Evolutionary conservation across 2,329 filamentous ascomycete species (phyloP).

Genomic region (Ceratocystis colombiana): DNA sequence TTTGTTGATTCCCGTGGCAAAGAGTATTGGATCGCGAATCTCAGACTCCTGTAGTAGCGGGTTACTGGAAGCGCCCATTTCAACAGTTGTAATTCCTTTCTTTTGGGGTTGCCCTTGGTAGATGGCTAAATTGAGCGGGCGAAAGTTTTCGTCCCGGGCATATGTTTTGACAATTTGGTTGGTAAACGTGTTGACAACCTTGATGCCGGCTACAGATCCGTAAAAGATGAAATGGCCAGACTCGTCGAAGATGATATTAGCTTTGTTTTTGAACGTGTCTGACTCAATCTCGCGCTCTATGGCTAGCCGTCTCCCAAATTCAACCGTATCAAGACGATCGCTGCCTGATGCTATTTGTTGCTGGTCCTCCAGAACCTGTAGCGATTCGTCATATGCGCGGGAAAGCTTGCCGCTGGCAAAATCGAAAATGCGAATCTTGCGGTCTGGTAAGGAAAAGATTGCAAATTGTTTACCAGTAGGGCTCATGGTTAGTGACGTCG

Average conservation of each 20-base stretch:
- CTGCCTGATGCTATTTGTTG: conserved; percentile 82
- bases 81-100: conserved; percentile 84
- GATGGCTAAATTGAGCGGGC: conserved; percentile 69
- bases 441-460: conserved; percentile 82
- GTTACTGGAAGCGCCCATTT: conserved; percentile 93
- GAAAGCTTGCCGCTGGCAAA: conserved; percentile 81
- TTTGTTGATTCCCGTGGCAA: conserved; percentile 75
- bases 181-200: conserved; percentile 91
- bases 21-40: conserved; percentile 76
- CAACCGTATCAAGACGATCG: conserved; percentile 74
- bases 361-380: conserved; percentile 83
- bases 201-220: conserved; percentile 81
- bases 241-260: conserved; percentile 90
- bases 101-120: conserved; percentile 95
- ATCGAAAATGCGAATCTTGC: conserved; percentile 87
- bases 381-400: conserved; percentile 88
- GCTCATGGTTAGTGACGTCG: conserved; percentile 72
- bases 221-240: conserved; percentile 92
- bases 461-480: conserved; percentile 79
- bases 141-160: conserved; percentile 78
- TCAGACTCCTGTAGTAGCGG: conserved; percentile 89
- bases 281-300: conserved; percentile 79
- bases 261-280: conserved; percentile 53
- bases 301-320: conserved; percentile 80
- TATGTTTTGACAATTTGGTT: conserved; percentile 87